phyloP scores from a whole-genome alignment of 345 rosid genomes.

The Microthlaspi erraticum region DNA sequence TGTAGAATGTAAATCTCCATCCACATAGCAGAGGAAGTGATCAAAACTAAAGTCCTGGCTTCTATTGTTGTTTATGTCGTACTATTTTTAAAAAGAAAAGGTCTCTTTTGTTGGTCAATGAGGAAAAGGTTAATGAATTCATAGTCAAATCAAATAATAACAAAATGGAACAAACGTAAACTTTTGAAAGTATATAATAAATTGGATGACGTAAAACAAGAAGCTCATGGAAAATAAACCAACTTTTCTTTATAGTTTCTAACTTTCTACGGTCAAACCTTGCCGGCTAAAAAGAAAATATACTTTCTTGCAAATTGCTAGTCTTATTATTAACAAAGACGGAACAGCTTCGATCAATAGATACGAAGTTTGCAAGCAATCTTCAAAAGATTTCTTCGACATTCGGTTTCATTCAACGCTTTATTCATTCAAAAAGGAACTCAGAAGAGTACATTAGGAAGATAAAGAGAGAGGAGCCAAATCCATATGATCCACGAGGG shows the following conservation, averaged over 20 bases:
- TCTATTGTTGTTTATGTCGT: background rate
- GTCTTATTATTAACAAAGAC: constrained; percentile 10
- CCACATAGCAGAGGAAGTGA: constrained; percentile 17
- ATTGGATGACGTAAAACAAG: constrained; percentile 37
- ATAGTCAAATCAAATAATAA: constrained; percentile 13
- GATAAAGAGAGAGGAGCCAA: too few relatives aligned
- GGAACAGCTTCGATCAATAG: constrained; percentile 6
- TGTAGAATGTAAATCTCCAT: constrained; percentile 10
- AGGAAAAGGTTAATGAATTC: constrained; percentile 22
- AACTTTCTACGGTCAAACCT: constrained; percentile 36
- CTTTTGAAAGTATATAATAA: constrained; percentile 41
- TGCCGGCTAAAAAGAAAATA: constrained; percentile 27
- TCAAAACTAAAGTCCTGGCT: constrained; percentile 27
- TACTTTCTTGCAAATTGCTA: constrained; percentile 32
- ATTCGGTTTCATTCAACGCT: too few relatives aligned
- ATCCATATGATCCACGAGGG: too few relatives aligned
- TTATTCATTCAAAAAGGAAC: too few relatives aligned
- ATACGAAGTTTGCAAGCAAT: background rate
- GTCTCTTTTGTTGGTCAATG: constrained; percentile 18
- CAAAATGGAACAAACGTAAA: constrained; percentile 39
- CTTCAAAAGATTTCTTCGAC: too few relatives aligned
- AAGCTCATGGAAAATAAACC: constrained; percentile 32
- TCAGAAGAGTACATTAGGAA: too few relatives aligned
- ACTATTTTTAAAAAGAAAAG: background rate
- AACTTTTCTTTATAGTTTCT: constrained; percentile 35